Evolutionary conservation across 2,329 filamentous ascomycete species (phyloP).

Genomic region (Penicillium brevicompactum): DNA sequence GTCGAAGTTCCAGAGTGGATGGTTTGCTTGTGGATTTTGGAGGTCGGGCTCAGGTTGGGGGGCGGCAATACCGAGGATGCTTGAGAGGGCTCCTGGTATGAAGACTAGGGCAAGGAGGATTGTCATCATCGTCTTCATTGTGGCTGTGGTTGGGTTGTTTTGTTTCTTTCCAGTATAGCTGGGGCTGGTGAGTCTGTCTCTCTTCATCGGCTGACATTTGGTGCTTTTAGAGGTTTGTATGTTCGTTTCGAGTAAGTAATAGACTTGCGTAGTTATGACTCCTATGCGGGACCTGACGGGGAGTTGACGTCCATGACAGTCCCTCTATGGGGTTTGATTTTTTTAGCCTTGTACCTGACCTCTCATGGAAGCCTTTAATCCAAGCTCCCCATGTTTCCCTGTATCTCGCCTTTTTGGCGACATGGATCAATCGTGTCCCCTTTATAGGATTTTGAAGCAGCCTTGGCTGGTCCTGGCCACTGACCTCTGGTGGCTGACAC

Average conservation of each 20-base stretch:
- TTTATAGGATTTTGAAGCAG: no score
- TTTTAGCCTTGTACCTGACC: no score
- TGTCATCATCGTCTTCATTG: background rate
- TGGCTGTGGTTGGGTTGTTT: background rate
- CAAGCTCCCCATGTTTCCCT: background rate
- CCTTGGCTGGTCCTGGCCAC: no score
- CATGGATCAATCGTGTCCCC: no score
- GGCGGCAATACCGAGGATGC: background rate
- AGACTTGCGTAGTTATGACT: constrained; percentile 4
- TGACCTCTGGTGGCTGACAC: no score
- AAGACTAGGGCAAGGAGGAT: background rate
- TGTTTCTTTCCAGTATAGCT: background rate
- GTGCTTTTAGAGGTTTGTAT: background rate
- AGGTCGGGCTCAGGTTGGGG: background rate
- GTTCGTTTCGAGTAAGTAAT: background rate
- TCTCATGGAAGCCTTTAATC: no score
- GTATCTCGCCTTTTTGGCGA: no score
- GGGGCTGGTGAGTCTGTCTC: no score
- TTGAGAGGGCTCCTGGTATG: background rate
- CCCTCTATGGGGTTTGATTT: no score
- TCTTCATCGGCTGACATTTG: no score
- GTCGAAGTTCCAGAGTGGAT: constrained; percentile 9
- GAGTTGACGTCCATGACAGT: background rate
- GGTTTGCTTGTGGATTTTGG: background rate
- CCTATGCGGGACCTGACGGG: background rate